phyloP scores from a whole-genome alignment of 31 red algal genomes.

The Bonnemaisonia californica region DNA sequence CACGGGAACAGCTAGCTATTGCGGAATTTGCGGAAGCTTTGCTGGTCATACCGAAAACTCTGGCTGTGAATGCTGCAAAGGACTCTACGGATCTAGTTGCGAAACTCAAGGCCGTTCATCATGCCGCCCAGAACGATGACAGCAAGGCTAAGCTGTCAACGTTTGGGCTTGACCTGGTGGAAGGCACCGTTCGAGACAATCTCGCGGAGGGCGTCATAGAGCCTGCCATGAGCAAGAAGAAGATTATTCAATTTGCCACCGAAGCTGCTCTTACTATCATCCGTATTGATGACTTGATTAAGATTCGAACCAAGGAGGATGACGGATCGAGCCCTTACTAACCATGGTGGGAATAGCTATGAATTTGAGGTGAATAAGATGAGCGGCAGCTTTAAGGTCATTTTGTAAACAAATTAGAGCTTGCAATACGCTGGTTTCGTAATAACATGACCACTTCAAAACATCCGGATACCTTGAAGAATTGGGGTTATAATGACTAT shows the following conservation, averaged over 20 bases:
- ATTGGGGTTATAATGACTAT: background rate
- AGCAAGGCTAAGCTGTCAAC: conserved; percentile 55
- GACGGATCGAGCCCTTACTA: conserved; percentile 66
- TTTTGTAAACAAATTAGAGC: too few relatives aligned
- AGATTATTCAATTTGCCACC: conserved; percentile 95
- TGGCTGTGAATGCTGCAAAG: conserved; percentile 93
- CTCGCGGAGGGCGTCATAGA: conserved; percentile 90
- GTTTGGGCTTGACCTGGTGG: conserved; percentile 86
- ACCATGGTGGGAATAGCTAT: background rate
- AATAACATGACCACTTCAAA: too few relatives aligned
- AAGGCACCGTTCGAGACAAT: conserved; percentile 85
- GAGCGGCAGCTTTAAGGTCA: too few relatives aligned
- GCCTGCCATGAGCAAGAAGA: conserved; percentile 96
- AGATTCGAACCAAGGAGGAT: conserved; percentile 70
- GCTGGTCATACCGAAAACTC: conserved; percentile 96
- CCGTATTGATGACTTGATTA: conserved; percentile 96
- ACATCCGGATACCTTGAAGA: too few relatives aligned
- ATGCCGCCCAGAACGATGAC: conserved; percentile 73
- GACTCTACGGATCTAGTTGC: conserved; percentile 94
- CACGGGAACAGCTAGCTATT: conserved; percentile 90
- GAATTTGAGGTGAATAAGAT: too few relatives aligned
- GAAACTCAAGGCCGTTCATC: conserved; percentile 80
- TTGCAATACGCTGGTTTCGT: too few relatives aligned
- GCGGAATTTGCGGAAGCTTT: conserved; percentile 95
- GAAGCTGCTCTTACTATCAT: conserved; percentile 97